A percentile compares a stretch with the other conserved stretches of the same genome.
These are phyloP conservation scores for Cocos nucifera DNA, from an alignment of 176 grass and related monocot species.

Conservation along the genomic window DNA sequence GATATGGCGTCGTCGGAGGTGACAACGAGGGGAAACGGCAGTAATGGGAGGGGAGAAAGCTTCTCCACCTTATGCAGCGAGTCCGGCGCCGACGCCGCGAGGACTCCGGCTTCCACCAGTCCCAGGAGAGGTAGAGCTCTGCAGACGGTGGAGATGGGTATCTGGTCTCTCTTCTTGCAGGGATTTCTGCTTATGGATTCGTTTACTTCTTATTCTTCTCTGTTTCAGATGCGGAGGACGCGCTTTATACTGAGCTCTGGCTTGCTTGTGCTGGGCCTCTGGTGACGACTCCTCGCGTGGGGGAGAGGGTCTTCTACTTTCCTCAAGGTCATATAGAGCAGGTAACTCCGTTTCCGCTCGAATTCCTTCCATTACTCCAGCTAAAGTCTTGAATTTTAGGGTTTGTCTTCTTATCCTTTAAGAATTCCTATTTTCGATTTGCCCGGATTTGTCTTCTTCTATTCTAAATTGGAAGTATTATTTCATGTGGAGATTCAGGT, in stretches of 20 bases:
- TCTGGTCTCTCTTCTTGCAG: no score
- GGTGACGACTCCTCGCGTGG: conserved; percentile 51
- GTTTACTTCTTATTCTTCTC: neutral
- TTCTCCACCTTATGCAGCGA: no score
- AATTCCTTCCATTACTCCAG: conserved; percentile 1
- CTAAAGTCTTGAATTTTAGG: neutral
- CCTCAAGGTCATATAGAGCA: conserved; percentile 97
- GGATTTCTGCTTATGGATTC: neutral
- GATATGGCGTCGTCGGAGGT: no score
- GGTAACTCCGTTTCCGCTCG: conserved; percentile 16
- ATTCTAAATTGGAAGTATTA: neutral
- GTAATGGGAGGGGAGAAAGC: no score
- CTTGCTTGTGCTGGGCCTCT: conserved; percentile 83
- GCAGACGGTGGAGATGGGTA: no score
- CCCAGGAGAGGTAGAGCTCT: no score
- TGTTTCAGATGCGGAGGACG: conserved; percentile 28
- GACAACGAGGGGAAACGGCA: no score
- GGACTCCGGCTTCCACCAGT: no score
- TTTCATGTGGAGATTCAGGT: conserved; percentile 30
- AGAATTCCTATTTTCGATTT: neutral
- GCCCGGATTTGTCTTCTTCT: neutral
- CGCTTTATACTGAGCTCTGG: conserved; percentile 83
- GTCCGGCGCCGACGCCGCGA: no score
- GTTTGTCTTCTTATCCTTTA: neutral
- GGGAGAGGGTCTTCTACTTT: conserved; percentile 88